Percentiles rank a stretch among this genome's conserved stretches.
phyloP scores from a whole-genome alignment of 2,329 filamentous ascomycete genomes.

The Penicillium olsonii region DNA sequence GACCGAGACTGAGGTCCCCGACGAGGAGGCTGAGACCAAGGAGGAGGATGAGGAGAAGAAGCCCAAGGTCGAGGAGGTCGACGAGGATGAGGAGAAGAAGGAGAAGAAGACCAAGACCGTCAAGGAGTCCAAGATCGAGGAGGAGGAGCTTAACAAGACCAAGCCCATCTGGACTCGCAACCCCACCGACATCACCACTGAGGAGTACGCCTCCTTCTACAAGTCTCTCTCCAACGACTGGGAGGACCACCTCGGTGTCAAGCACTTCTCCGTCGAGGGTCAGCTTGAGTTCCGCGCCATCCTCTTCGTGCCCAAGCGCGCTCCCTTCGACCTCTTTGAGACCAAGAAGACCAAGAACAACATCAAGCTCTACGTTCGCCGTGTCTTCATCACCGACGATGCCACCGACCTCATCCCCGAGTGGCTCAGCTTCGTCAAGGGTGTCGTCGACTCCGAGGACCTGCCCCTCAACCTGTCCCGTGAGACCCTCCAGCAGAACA shows the following conservation, averaged over 20 bases:
- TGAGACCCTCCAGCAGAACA: slow-evolving; percentile 99
- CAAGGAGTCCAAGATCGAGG: slow-evolving; percentile 98
- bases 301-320: slow-evolving; percentile 99
- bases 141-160: slow-evolving; percentile 99
- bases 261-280: slow-evolving; percentile 99
- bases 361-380: slow-evolving; percentile 99
- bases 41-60: slow-evolving; percentile 88
- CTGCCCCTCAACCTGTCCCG: slow-evolving; percentile 98
- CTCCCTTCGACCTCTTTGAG: slow-evolving; percentile 99
- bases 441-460: slow-evolving; percentile 99
- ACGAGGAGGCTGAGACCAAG: slow-evolving; percentile 80
- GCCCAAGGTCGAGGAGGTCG: slow-evolving; percentile 91
- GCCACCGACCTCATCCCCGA: slow-evolving; percentile 98
- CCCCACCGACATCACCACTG: slow-evolving; percentile 87
- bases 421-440: slow-evolving; percentile 99
- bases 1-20: slow-evolving; percentile 97
- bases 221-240: slow-evolving; percentile 99
- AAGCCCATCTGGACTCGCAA: slow-evolving; percentile 99
- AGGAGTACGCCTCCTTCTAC: slow-evolving; percentile 99
- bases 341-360: slow-evolving; percentile 99
- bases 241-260: slow-evolving; percentile 99
- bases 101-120: slow-evolving; percentile 98
- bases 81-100: slow-evolving; percentile 78
- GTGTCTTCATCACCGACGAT: slow-evolving; percentile 99
- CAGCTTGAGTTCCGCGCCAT: slow-evolving; percentile 99